Percentiles rank a stretch among this genome's conserved stretches.
Conservation (phyloP, 352 stramenopile species). For the Pythium guiyangense region DNA sequence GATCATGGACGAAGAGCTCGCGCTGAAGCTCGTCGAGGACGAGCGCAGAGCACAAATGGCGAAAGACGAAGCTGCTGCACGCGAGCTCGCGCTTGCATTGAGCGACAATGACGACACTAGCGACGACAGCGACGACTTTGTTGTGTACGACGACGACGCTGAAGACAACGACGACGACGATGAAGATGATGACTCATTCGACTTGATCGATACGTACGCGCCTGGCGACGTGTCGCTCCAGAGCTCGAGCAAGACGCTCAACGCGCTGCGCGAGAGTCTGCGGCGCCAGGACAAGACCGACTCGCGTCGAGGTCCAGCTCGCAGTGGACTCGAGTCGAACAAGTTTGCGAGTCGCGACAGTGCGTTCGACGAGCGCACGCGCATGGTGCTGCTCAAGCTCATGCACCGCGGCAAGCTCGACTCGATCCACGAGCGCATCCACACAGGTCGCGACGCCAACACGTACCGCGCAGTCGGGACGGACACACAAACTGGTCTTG, state of each 20-base stretch:
- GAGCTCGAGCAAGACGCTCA: conserved; percentile 13
- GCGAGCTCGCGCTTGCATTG: neutral
- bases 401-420: conserved; percentile 32
- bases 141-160: conserved; percentile 15
- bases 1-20: conserved; percentile 66
- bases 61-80: conserved; percentile 5
- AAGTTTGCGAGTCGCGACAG: conserved; percentile 34
- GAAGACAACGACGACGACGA: conserved; percentile 13
- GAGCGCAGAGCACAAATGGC: conserved; percentile 15
- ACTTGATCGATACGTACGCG: conserved; percentile 15
- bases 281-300: conserved; percentile 28
- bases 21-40: conserved; percentile 30
- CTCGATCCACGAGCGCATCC: conserved; percentile 34
- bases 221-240: neutral
- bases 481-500: conserved; percentile 16
- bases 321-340: conserved; percentile 15
- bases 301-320: conserved; percentile 13
- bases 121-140: conserved; percentile 10
- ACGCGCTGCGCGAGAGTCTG: conserved; percentile 27
- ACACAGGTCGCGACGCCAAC: conserved; percentile 40
- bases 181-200: conserved; percentile 17
- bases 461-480: conserved; percentile 45
- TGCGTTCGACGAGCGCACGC: conserved; percentile 49
- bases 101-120: conserved; percentile 10
- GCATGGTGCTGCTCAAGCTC: conserved; percentile 41